Percentiles rank a stretch among this genome's conserved stretches.
Evolutionary conservation across 352 stramenopile species (phyloP).

Genomic region (Phytophthora pinifolia): DNA sequence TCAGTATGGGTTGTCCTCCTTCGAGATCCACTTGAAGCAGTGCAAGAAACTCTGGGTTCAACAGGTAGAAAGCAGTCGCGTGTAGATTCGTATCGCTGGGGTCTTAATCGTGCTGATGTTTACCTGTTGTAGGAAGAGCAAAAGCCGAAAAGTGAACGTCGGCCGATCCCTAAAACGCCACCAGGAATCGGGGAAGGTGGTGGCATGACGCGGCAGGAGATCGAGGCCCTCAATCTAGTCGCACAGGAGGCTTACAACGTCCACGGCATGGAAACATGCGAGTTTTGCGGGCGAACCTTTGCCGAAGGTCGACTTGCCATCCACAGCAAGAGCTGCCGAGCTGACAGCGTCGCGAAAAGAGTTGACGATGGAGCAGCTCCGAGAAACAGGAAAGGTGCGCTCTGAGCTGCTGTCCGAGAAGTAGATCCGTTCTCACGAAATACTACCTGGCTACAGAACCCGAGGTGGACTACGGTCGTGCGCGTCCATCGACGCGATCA

Average conservation of each 20-base stretch:
- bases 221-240: slow-evolving; percentile 69
- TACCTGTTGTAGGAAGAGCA: slow-evolving; percentile 48
- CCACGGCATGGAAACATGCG: slow-evolving; percentile 80
- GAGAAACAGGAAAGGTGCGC: slow-evolving; percentile 55
- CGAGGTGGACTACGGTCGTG: slow-evolving; percentile 38
- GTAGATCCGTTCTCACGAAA: not conserved
- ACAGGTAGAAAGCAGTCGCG: slow-evolving; percentile 42
- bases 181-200: slow-evolving; percentile 35
- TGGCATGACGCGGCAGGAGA: slow-evolving; percentile 49
- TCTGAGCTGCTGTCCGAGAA: not conserved
- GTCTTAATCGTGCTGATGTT: not conserved
- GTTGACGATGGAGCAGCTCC: slow-evolving; percentile 51
- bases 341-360: slow-evolving; percentile 45
- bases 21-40: slow-evolving; percentile 85
- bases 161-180: slow-evolving; percentile 66
- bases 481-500: slow-evolving; percentile 7
- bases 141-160: slow-evolving; percentile 63
- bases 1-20: slow-evolving; percentile 78
- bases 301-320: slow-evolving; percentile 72
- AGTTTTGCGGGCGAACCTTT: slow-evolving; percentile 74
- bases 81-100: no score
- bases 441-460: slow-evolving; percentile 16
- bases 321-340: slow-evolving; percentile 60
- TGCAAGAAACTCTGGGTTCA: slow-evolving; percentile 83
- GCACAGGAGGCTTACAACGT: slow-evolving; percentile 70